Base-by-base conservation (phyloP, 208 protist genomes). In the Wallacemonas sp. region DNA sequence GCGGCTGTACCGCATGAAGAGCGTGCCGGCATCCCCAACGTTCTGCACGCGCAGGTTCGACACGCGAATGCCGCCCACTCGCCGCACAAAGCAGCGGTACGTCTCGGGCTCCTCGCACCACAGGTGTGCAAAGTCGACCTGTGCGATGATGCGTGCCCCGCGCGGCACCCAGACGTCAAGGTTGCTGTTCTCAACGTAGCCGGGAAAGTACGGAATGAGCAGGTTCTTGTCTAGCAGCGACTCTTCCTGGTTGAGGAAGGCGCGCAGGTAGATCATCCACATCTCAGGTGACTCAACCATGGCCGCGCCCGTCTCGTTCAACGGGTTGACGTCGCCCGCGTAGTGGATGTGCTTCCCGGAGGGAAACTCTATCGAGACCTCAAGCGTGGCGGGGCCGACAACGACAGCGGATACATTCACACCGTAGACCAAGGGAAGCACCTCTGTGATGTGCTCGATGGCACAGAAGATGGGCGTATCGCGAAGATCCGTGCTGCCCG, bases 21-120 rank as follows among this genome's bases (percentile, higher is more conserved):
- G 61, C 12, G 41, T 27, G 17, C 41, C 61, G 2, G 11, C 30
- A 38, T 52, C 52, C 2, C 52, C 52, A 24, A 39, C 12, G 52
- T 39, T 58, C 19, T 58, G 29, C 2, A 66, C 14, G 3, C 38
- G 56, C 33, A 61, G 23, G 49, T 80, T 80, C 27, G 64, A 54
- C 4, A 80, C 16, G 27, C 17, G 19, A 3, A 75, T 49, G 30
- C 39, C 68, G 26, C 65, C 58, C 19, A 36, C 46, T 30, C 67
- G 66, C 8, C 46, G 63, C 58, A 80, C 27, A 43, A 60, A 63
- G 61, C 68, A 80, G 2, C 26, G 16, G 12, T 68, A 65, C 11
- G 52, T 55, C 21, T 30, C 61, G 6, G 27, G 23, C 23, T 48
- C 58, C 32, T 70, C 60, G 56, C 68, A 80, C 9, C 57, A 30